Evolutionary conservation across 768 basidiomycete species (phyloP), one percentile per base, ranked within the genome.

Genomic region (Psilocybe azurescens): DNA sequence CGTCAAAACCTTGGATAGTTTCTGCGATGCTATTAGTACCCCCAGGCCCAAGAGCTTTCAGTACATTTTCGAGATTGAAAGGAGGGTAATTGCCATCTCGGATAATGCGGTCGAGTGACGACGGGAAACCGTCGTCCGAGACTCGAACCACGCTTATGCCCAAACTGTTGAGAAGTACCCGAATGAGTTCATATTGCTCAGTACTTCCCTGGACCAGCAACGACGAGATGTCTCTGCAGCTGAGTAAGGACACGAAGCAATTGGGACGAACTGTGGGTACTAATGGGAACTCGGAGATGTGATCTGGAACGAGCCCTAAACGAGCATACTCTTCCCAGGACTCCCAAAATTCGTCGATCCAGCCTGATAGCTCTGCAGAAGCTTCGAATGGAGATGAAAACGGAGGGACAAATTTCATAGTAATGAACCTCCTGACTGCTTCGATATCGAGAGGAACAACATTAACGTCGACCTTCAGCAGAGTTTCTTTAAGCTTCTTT

Each of bases 291-390:
- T 55, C 48, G 2, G 59, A 54, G 10, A 77, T 69, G 4, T 72
- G 66, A 1, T 56, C 32, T 6, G 30, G 8, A 0, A 11, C 32
- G 5, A 69, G 61, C 13, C 58, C 70, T 29, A 64, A 56, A 3
- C 8, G 24, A 10, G 16, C 28, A 49, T 72, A 72, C 51, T 66
- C 68, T 1, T 52, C 52, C 68, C 69, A 69, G 46, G 60, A 41
- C 38, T 62, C 59, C 80, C 80, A 81, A 57, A 81, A 80, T 0
- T 58, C 63, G 8, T 38, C 24, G 7, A 78, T 73, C 78, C 77
- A 79, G 0, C 65, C 55, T 4, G 71, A 61, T 13, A 47, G 51
- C 13, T 67, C 55, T 9, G 29, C 29, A 33, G 63, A n/a, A 6
- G 32, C 24, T 48, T 61, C 57, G 16, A 59, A 62, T 18, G 57